Percentiles rank a stretch among this genome's conserved stretches.
These are phyloP conservation scores for Pleurotus djamor DNA, from an alignment of 768 basidiomycete genomes.

Conservation along the genomic window DNA sequence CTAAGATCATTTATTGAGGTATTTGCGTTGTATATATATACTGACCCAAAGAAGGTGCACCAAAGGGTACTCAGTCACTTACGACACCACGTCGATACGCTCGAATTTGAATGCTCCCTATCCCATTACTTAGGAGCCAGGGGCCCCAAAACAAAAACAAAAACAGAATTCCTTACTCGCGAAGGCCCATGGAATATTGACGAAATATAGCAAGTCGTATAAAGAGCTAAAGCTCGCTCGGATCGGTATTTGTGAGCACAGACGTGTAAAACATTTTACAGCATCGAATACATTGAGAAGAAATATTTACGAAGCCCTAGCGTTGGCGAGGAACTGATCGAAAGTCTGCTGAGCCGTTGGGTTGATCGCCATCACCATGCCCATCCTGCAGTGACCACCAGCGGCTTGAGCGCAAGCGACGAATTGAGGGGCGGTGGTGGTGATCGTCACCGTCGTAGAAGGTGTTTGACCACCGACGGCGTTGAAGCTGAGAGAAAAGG, in stretches of 20 bases:
- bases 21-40: no score
- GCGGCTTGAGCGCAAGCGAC: conserved; percentile 17
- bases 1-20: no score
- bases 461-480: conserved; percentile 12
- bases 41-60: no score
- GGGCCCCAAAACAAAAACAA: no score
- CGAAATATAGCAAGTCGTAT: no score
- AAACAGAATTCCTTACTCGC: no score
- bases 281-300: not conserved
- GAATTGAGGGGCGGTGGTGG: conserved; percentile 13
- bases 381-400: conserved; percentile 13
- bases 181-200: no score
- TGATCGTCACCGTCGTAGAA: conserved; percentile 11
- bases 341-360: conserved; percentile 10
- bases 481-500: conserved; percentile 4
- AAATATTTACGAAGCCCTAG: not conserved
- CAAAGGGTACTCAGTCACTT: no score
- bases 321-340: conserved; percentile 12
- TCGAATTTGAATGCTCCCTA: no score
- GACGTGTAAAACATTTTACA: not conserved
- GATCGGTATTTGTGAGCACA: not conserved
- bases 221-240: no score
- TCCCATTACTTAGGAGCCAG: no score
- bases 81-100: no score
- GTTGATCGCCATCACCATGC: conserved; percentile 15